phyloP scores from a whole-genome alignment of 2,329 filamentous ascomycete genomes.

The Aurifilum marmelostoma region DNA sequence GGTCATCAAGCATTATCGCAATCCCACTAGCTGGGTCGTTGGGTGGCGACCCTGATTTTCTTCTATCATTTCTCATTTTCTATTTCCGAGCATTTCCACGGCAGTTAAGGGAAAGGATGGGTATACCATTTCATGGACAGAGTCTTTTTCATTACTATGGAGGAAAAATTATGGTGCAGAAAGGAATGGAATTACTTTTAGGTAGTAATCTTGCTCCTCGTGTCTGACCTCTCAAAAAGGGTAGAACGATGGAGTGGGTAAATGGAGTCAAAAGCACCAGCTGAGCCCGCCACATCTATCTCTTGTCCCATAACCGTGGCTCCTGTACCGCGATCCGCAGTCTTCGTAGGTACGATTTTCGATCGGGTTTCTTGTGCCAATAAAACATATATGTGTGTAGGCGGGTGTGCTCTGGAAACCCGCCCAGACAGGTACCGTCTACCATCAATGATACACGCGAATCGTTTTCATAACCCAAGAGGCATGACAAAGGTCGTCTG shows the following conservation, averaged over 20 bases:
- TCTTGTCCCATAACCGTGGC: neutral
- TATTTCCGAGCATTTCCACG: conserved; percentile 24
- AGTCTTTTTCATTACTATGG: neutral
- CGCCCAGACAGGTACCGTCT: neutral
- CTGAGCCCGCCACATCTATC: neutral
- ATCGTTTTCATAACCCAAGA: neutral
- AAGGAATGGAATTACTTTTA: neutral
- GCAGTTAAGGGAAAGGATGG: conserved; percentile 19
- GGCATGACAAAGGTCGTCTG: neutral
- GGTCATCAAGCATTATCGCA: neutral
- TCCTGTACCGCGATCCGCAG: no score
- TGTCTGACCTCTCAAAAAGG: neutral
- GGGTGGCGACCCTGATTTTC: conserved; percentile 4
- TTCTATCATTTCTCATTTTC: neutral
- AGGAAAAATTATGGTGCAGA: neutral
- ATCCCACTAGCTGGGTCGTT: neutral
- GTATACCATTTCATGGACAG: conserved; percentile 27
- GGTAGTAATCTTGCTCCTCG: neutral
- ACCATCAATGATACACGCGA: neutral
- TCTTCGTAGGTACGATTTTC: no score
- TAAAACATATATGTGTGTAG: neutral
- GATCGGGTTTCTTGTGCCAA: no score
- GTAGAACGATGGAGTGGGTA: neutral
- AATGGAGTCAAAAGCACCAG: conserved; percentile 2
- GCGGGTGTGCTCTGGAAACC: neutral